Evolutionary conservation across 257 asterid species (phyloP), one percentile per base, ranked within the genome.

Genomic region (Solanum lignicaule): DNA sequence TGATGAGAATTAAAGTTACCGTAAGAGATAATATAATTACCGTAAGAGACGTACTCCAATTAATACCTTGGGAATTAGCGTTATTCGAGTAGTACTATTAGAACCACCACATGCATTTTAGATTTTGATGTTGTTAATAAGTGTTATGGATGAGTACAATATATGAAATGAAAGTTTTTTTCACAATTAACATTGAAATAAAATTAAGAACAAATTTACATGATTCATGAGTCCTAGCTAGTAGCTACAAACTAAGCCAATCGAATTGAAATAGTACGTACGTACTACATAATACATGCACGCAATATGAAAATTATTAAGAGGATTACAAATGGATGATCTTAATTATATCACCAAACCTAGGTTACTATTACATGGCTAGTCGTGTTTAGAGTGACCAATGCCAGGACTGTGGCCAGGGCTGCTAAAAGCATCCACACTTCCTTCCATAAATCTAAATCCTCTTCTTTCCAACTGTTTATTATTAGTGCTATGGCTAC

Each of bases 321-420:
- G 4, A 73, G 18, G 9, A 33, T 73, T 73, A 20, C 82, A 73
- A 73, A 73, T 32, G 27, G 29, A 73, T 33, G 41, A 9, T 35
- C 27, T 6, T 33, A 43, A 43, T 43, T 43, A n/a, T 33, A n/a
- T 72, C 81, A 9, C 14, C 46, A 18, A 27, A 12, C 71, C 41
- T 35, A 71, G 2, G 21, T 32, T 69, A 3, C 25, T 14, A 69
- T 71, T 71, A 41, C 60, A 43, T 79, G 4, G 41, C 20, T 83
- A 92, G 66, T 92, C 93, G 72, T 94, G 98, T 85, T 86, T 92
- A 46, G 96, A 91, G 85, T 95, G 98, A 68, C 98, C 98, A 73
- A 95, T 94, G 74, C 98, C 98, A 0, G 98, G 98, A 55, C 98
- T 95, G 14, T 89, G 91, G 6, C 98, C 98, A 0, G 97, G 98